A percentile compares a stretch with the other conserved stretches of the same genome.
Evolutionary conservation across 2,329 filamentous ascomycete species (phyloP).

Genomic region (Microsporum ferrugineum): DNA sequence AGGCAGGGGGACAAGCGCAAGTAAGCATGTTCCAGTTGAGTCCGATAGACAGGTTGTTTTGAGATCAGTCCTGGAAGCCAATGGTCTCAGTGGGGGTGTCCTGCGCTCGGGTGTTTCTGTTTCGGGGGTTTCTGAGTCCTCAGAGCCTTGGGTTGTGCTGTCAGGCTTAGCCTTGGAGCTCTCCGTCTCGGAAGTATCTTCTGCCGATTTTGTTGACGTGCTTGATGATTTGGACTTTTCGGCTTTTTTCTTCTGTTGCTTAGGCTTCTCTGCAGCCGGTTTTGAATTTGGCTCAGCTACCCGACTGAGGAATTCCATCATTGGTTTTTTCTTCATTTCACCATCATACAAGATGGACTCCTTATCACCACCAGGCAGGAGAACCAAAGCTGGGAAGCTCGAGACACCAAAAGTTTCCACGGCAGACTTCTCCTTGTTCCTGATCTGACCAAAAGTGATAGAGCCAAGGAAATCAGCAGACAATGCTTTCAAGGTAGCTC

Average conservation of each 20-base stretch:
- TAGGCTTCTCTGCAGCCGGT: conserved; percentile 41
- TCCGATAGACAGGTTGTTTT: conserved; percentile 59
- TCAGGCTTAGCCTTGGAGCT: neutral
- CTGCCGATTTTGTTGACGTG: conserved; percentile 39
- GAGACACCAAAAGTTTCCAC: conserved; percentile 64
- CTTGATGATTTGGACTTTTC: conserved; percentile 36
- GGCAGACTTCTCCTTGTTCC: conserved; percentile 63
- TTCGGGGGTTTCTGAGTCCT: conserved; percentile 6
- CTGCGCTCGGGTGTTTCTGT: conserved; percentile 40
- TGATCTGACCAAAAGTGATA: conserved; percentile 69
- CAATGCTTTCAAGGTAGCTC: conserved; percentile 67
- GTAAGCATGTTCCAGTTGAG: conserved; percentile 71
- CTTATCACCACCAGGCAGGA: conserved; percentile 60
- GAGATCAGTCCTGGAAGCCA: conserved; percentile 54
- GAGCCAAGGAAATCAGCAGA: conserved; percentile 83
- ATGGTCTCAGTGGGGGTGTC: conserved; percentile 48
- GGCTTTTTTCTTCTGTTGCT: conserved; percentile 20
- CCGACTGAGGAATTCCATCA: conserved; percentile 74
- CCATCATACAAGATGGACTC: conserved; percentile 65
- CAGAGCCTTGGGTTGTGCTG: conserved; percentile 1
- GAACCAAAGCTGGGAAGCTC: conserved; percentile 67
- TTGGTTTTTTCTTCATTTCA: conserved; percentile 70
- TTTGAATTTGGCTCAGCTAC: conserved; percentile 69
- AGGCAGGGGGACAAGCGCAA: conserved; percentile 55
- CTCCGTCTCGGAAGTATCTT: conserved; percentile 12